These are phyloP conservation scores for Ophiorrhiza pumila DNA, from an alignment of 257 asterid species.

Conservation along the genomic window DNA sequence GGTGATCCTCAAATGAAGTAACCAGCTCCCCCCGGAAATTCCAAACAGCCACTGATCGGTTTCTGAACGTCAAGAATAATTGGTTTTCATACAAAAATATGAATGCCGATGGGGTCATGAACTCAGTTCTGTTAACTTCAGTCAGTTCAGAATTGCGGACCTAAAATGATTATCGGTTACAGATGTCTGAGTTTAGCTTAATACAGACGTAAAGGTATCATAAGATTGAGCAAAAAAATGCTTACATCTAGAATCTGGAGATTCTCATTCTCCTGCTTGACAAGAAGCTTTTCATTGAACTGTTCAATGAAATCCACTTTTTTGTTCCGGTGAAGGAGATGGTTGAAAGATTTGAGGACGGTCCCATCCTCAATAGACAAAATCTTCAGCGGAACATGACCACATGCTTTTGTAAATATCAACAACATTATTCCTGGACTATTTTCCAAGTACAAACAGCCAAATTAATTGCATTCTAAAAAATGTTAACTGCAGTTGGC, in stretches of 20 bases:
- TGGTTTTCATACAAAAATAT: conserved; percentile 96
- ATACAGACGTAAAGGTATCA: background rate
- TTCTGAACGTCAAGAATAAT: conserved; percentile 88
- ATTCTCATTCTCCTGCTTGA: conserved; percentile 97
- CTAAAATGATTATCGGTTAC: conserved; percentile 36
- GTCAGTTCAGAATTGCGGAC: conserved; percentile 86
- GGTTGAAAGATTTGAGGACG: conserved; percentile 84
- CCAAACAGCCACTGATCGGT: conserved; percentile 97
- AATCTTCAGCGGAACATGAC: conserved; percentile 85
- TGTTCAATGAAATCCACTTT: conserved; percentile 97
- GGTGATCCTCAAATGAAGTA: conserved; percentile 96
- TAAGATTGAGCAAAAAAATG: background rate
- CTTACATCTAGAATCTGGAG: conserved; percentile 97
- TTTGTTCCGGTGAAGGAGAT: conserved; percentile 87
- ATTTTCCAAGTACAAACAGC: conserved; percentile 25
- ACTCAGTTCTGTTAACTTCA: conserved; percentile 91
- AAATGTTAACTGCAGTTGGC: background rate
- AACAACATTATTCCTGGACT: conserved; percentile 97
- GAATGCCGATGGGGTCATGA: conserved; percentile 99
- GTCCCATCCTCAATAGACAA: conserved; percentile 97
- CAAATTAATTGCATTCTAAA: conserved; percentile 1
- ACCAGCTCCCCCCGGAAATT: conserved; percentile 99
- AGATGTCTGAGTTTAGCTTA: conserved; percentile 21
- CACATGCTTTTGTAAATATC: conserved; percentile 62
- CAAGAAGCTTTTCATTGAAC: conserved; percentile 96